Evolutionary conservation across 805 yeast genomes (phyloP).

Genomic region (Kodamaea kaohsiungensis): DNA sequence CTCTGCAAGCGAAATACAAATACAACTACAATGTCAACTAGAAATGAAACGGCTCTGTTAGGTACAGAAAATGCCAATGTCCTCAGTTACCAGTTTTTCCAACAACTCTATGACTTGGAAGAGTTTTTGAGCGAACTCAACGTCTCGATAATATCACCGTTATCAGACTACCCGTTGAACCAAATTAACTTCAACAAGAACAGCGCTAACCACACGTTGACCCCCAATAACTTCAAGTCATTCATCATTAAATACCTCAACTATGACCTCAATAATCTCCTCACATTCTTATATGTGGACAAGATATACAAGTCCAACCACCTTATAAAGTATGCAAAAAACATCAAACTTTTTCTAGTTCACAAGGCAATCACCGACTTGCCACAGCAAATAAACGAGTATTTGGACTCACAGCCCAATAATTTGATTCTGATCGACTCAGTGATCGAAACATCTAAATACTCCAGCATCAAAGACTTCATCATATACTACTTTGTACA

Average conservation of each 20-base stretch:
- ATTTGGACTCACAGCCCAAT: neutral
- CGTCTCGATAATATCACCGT: conserved; percentile 13
- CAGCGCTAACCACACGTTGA: neutral
- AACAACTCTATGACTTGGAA: conserved; percentile 13
- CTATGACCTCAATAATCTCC: conserved; percentile 22
- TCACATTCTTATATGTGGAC: conserved; percentile 28
- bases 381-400: neutral
- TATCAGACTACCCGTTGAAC: conserved; percentile 11
- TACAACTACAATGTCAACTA: neutral
- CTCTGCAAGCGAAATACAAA: conserved; percentile 6
- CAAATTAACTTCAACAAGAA: conserved; percentile 4
- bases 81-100: conserved; percentile 15
- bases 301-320: conserved; percentile 27
- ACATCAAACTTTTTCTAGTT: conserved; percentile 23
- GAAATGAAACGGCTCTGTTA: neutral
- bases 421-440: conserved; percentile 6
- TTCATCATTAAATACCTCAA: conserved; percentile 24
- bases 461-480: conserved; percentile 18
- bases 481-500: conserved; percentile 14
- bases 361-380: conserved; percentile 12
- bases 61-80: conserved; percentile 11
- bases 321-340: conserved; percentile 26
- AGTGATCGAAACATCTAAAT: conserved; percentile 10
- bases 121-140: conserved; percentile 2
- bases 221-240: conserved; percentile 8